Conservation (phyloP, 192 early-diverging fungal genomes). For the Coemansia sp. region DNA sequence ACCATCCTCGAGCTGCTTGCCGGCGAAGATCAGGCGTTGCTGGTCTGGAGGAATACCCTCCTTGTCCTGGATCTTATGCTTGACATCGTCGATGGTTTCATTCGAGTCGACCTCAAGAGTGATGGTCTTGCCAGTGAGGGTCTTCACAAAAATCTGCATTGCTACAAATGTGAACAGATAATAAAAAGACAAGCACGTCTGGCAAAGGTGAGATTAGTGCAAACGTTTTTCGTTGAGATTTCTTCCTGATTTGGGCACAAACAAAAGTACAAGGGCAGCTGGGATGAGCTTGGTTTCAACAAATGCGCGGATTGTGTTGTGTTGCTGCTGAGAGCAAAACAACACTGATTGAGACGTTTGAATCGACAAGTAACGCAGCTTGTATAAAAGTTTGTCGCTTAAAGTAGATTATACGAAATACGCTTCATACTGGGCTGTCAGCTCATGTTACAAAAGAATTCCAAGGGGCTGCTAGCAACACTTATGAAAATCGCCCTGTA, state of each 20-base stretch:
- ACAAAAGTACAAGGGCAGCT: no score
- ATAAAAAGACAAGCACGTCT: neutral
- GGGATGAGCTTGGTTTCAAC: no score
- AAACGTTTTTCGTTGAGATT: neutral
- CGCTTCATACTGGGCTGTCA: neutral
- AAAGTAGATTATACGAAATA: no score
- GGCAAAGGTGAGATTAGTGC: neutral
- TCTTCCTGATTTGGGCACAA: neutral
- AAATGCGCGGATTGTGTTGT: neutral
- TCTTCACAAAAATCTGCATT: slow-evolving; percentile 90
- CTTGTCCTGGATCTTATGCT: slow-evolving; percentile 97
- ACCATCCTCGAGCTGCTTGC: slow-evolving; percentile 99
- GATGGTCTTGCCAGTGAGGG: slow-evolving; percentile 83
- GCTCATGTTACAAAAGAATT: neutral
- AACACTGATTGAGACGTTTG: neutral
- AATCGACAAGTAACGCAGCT: neutral
- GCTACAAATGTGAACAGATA: slow-evolving; percentile 18
- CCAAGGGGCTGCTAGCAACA: neutral
- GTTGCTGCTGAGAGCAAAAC: neutral
- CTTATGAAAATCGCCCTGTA: neutral
- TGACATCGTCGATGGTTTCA: slow-evolving; percentile 92
- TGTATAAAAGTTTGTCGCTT: neutral
- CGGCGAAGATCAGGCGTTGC: slow-evolving; percentile 99
- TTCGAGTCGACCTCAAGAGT: slow-evolving; percentile 90
- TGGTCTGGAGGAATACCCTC: slow-evolving; percentile 99